Evolutionary conservation across 2,329 filamentous ascomycete genomes (phyloP), one percentile per base, ranked within the genome.

Genomic region (Calonectria leucothoes): DNA sequence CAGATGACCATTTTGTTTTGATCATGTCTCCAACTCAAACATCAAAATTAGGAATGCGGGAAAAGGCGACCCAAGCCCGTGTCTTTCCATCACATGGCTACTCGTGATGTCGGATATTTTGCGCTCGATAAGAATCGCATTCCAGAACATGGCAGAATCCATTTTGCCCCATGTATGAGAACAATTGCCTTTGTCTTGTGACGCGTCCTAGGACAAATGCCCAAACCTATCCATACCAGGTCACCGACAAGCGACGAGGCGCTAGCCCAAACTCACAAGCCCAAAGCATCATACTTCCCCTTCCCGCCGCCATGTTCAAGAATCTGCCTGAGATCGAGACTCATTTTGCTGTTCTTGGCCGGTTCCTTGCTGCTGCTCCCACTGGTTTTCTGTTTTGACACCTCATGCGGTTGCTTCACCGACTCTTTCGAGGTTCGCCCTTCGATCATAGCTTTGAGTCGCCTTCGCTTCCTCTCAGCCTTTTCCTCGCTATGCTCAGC

Each of bases 401-500:
- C 74, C 42, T 65, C 71, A 29, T 31, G 68, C 17, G 66, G 59
- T 35, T 23, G 33, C 42, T 70, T 72, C 37, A 17, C 69, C 59
- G 51, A 23, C 49, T 66, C 66, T 61, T 42, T 74, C 45, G 65
- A 39, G 33, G 31, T 61, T 37, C 25, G 73, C 35, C 71, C 70
- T 35, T 75, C 74, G 25, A 73, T 69, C 51, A 73, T 73, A 25
- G 72, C 71, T 64, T 78, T 77, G 33, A 76, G 72, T n/a, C 77
- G 77, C 71, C 74, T 79, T 52, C 71, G 78, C 72, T 80, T 82
- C 73, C 66, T 79, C 68, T 80, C 78, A 3, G 71, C 77, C 37
- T 80, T 78, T 20, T 78, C 78, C 48, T 80, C 79, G 29, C 78
- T 79, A n/a, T 81, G 80, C 71, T 87, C 86, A 11, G 87, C 87